Percentiles rank a stretch among this genome's conserved stretches.
Evolutionary conservation across 331 rosid genomes (phyloP).

Genomic region (Quercus lobata): DNA sequence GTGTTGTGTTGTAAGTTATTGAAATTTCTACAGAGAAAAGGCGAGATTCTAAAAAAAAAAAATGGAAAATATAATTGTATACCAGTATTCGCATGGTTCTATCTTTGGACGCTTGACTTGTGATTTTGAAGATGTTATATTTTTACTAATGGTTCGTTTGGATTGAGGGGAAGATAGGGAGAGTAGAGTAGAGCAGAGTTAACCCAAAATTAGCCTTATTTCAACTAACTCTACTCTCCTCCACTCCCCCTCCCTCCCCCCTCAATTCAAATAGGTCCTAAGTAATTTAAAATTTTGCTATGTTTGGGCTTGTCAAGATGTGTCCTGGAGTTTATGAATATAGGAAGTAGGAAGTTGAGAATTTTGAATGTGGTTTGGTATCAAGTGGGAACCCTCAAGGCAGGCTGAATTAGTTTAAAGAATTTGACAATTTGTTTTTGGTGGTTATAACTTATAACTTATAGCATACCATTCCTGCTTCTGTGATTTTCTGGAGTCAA

Average conservation of each 20-base stretch:
- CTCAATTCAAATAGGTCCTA: neutral
- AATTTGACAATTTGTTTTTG: neutral
- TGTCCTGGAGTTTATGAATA: neutral
- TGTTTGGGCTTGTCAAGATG: neutral
- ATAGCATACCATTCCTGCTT: neutral
- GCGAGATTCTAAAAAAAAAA: neutral
- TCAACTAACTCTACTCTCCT: too few relatives aligned
- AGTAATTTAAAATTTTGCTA: neutral
- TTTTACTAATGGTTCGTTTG: neutral
- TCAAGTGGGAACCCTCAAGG: neutral
- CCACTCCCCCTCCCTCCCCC: too few relatives aligned
- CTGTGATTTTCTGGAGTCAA: constrained; percentile 10
- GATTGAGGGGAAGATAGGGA: neutral
- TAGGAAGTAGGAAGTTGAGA: neutral
- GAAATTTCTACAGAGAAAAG: neutral
- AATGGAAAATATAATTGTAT: neutral
- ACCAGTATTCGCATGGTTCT: neutral
- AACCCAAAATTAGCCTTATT: too few relatives aligned
- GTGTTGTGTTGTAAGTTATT: neutral
- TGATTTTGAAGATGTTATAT: neutral
- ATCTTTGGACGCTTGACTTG: neutral
- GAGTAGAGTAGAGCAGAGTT: too few relatives aligned
- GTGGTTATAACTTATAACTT: neutral
- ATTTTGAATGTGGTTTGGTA: neutral
- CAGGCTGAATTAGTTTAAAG: constrained; percentile 4